These are phyloP conservation scores for Chenopodium berlandieri DNA, from an alignment of 148 eudicot species.

Conservation along the genomic window DNA sequence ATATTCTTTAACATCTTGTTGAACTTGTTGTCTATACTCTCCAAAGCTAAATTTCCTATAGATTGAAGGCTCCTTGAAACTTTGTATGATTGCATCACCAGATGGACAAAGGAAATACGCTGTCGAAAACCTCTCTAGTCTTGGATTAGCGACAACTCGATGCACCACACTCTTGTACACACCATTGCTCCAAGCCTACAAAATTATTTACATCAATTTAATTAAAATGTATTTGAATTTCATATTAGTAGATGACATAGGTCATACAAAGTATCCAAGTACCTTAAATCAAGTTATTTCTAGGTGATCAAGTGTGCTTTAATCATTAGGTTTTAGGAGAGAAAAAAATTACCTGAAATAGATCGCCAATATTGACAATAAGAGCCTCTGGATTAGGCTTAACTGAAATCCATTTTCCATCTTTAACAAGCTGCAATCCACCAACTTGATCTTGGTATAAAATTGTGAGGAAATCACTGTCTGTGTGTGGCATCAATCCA, in stretches of 20 bases:
- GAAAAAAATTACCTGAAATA: constrained; percentile 59
- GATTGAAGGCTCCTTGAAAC: constrained; percentile 45
- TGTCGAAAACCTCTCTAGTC: constrained; percentile 69
- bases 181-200: constrained; percentile 93
- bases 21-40: constrained; percentile 72
- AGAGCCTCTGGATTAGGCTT: constrained; percentile 77
- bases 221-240: too few species aligned
- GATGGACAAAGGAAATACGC: constrained; percentile 92
- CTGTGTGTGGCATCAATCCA: constrained; percentile 85
- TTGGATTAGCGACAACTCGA: constrained; percentile 59
- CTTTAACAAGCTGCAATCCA: constrained; percentile 73
- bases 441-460: constrained; percentile 81
- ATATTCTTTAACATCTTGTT: constrained; percentile 57
- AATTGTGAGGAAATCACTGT: constrained; percentile 85
- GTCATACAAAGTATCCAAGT: too few species aligned
- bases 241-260: too few species aligned
- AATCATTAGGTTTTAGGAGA: background rate
- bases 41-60: constrained; percentile 67
- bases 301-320: background rate
- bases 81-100: constrained; percentile 51
- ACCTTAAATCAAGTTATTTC: background rate
- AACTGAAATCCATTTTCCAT: constrained; percentile 74
- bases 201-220: background rate
- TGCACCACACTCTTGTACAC: constrained; percentile 86
- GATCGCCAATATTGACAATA: constrained; percentile 77